phyloP scores from a whole-genome alignment of 169 alveolate genomes.

The Plasmodium gaboni region DNA sequence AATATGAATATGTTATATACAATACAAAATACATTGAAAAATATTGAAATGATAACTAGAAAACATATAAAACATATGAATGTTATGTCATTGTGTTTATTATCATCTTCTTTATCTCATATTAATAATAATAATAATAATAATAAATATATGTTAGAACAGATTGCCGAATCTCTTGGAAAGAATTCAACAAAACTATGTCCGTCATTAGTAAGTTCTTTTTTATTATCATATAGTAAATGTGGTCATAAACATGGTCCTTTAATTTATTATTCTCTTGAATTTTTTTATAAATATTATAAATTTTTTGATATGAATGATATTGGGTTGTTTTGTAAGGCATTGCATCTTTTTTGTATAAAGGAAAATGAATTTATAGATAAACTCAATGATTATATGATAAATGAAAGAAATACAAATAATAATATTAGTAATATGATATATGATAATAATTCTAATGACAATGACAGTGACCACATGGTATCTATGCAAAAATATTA shows the following conservation, averaged over 20 bases:
- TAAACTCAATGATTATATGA: slow-evolving; percentile 35
- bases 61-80: slow-evolving; percentile 59
- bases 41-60: slow-evolving; percentile 49
- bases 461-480: not conserved
- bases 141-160: slow-evolving; percentile 71
- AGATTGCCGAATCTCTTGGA: slow-evolving; percentile 84
- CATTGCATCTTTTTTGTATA: slow-evolving; percentile 38
- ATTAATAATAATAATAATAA: slow-evolving; percentile 8
- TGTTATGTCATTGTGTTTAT: slow-evolving; percentile 56
- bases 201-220: slow-evolving; percentile 83
- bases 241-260: slow-evolving; percentile 84
- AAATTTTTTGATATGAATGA: slow-evolving; percentile 66
- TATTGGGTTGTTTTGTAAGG: slow-evolving; percentile 63
- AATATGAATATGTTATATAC: slow-evolving; percentile 56
- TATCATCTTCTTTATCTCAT: slow-evolving; percentile 50
- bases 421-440: not conserved
- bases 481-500: not conserved
- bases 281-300: slow-evolving; percentile 72
- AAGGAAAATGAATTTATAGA: slow-evolving; percentile 65
- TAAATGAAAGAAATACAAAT: not conserved
- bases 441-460: not conserved
- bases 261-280: slow-evolving; percentile 79
- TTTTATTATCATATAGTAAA: slow-evolving; percentile 81
- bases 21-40: slow-evolving; percentile 35
- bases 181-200: slow-evolving; percentile 77